phyloP scores from a whole-genome alignment of 352 stramenopile species.

The Globisporangium rhizosaccharum region DNA sequence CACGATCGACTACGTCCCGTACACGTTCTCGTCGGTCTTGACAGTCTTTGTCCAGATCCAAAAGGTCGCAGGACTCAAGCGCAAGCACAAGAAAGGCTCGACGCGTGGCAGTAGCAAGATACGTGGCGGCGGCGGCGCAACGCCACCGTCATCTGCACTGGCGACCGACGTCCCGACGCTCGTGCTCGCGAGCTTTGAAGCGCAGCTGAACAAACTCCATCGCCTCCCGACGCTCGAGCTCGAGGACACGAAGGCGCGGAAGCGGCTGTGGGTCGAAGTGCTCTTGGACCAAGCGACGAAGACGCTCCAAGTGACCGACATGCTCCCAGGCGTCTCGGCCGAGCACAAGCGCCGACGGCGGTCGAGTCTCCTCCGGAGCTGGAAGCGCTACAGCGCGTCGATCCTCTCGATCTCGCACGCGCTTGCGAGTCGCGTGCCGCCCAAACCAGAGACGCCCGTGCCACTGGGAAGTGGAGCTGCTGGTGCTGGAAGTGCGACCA shows the following conservation, averaged over 20 bases:
- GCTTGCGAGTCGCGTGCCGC: slow-evolving; percentile 18
- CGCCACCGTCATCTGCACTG: neutral
- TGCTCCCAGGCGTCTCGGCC: slow-evolving; percentile 63
- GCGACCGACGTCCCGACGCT: slow-evolving; percentile 6
- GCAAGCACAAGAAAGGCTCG: slow-evolving; percentile 23
- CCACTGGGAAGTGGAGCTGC: neutral
- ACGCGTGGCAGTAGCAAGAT: neutral
- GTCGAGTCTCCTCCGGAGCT: slow-evolving; percentile 65
- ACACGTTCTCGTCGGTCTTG: slow-evolving; percentile 54
- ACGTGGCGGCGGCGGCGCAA: neutral
- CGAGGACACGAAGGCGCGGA: slow-evolving; percentile 50
- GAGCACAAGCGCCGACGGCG: slow-evolving; percentile 64
- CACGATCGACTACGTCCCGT: slow-evolving; percentile 76
- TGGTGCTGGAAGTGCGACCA: neutral
- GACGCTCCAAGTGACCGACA: slow-evolving; percentile 73
- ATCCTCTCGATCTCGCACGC: slow-evolving; percentile 62
- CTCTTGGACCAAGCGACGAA: slow-evolving; percentile 76
- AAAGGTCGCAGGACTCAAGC: slow-evolving; percentile 42
- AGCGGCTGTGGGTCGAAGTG: slow-evolving; percentile 73
- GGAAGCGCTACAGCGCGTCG: slow-evolving; percentile 71
- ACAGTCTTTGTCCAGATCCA: slow-evolving; percentile 74
- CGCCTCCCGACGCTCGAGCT: slow-evolving; percentile 76
- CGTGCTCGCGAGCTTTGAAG: slow-evolving; percentile 70
- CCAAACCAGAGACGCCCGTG: neutral
- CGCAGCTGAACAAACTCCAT: slow-evolving; percentile 77